phyloP scores from a whole-genome alignment of 345 rosid genomes.

The Boechera divaricarpa region DNA sequence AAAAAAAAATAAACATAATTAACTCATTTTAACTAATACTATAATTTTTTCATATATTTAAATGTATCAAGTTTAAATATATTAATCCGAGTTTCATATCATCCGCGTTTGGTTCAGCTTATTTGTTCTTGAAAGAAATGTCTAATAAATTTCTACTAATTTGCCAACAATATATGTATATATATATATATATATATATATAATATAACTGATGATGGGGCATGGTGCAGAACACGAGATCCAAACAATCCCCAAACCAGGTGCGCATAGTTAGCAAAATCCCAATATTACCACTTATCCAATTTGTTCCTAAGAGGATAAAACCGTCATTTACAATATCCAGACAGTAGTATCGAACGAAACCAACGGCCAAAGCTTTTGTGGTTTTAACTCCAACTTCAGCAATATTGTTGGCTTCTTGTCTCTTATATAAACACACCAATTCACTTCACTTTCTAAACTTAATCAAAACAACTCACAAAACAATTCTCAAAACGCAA shows the following conservation, averaged over 20 bases:
- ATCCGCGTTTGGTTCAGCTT: no score
- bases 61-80: no score
- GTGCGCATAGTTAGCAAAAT: background rate
- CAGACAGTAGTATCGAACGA: background rate
- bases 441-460: background rate
- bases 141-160: no score
- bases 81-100: no score
- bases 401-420: slow-evolving; percentile 9
- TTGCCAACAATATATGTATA: no score
- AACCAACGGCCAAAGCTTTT: slow-evolving; percentile 29
- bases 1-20: no score
- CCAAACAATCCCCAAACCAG: slow-evolving; percentile 9
- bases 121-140: no score
- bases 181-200: no score
- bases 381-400: slow-evolving; percentile 18
- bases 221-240: background rate
- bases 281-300: slow-evolving; percentile 5
- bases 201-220: no score
- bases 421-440: slow-evolving; percentile 24
- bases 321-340: background rate
- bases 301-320: background rate
- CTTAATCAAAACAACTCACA: background rate
- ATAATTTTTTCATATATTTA: no score
- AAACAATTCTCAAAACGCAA: background rate
- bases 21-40: no score